Evolutionary conservation across 2,329 filamentous ascomycete genomes (phyloP).

Genomic region (Diplocarpon rosae): DNA sequence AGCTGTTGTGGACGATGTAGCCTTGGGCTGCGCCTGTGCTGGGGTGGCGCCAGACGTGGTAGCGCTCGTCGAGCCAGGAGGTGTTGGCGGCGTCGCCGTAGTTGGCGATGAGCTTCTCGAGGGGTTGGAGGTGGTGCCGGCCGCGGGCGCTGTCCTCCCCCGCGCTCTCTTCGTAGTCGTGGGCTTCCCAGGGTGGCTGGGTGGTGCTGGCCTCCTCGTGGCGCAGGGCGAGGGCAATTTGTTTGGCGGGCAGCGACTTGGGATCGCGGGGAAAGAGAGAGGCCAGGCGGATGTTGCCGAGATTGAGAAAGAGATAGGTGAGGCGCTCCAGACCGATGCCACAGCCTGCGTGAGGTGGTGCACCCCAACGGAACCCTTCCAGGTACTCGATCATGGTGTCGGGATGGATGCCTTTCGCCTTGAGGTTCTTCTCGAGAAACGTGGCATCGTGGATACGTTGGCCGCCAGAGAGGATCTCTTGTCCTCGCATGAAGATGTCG

Average conservation of each 20-base stretch:
- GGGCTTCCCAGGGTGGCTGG: slow-evolving; percentile 49
- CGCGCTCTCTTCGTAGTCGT: slow-evolving; percentile 13
- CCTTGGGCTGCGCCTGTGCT: slow-evolving; percentile 73
- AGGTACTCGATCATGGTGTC: slow-evolving; percentile 86
- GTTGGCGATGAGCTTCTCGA: slow-evolving; percentile 86
- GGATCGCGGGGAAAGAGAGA: slow-evolving; percentile 83
- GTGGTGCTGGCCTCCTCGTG: slow-evolving; percentile 83
- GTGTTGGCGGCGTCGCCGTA: slow-evolving; percentile 93
- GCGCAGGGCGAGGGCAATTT: slow-evolving; percentile 54
- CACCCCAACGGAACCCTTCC: slow-evolving; percentile 76
- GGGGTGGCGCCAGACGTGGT: slow-evolving; percentile 75
- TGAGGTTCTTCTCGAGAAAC: slow-evolving; percentile 69
- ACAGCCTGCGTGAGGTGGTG: slow-evolving; percentile 80
- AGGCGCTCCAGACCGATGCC: slow-evolving; percentile 86
- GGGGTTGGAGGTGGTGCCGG: slow-evolving; percentile 45
- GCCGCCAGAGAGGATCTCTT: slow-evolving; percentile 85
- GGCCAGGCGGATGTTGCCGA: slow-evolving; percentile 82
- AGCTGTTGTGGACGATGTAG: slow-evolving; percentile 66
- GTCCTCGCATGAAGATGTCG: slow-evolving; percentile 86
- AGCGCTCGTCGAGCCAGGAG: slow-evolving; percentile 83
- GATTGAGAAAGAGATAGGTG: slow-evolving; percentile 71
- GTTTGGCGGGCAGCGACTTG: slow-evolving; percentile 63
- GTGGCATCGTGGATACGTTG: slow-evolving; percentile 81
- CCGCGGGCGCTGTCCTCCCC: not conserved
- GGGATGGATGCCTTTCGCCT: slow-evolving; percentile 61